Evolutionary conservation across 306 rosid genomes (phyloP).

Genomic region (Arachis hypogaea): DNA sequence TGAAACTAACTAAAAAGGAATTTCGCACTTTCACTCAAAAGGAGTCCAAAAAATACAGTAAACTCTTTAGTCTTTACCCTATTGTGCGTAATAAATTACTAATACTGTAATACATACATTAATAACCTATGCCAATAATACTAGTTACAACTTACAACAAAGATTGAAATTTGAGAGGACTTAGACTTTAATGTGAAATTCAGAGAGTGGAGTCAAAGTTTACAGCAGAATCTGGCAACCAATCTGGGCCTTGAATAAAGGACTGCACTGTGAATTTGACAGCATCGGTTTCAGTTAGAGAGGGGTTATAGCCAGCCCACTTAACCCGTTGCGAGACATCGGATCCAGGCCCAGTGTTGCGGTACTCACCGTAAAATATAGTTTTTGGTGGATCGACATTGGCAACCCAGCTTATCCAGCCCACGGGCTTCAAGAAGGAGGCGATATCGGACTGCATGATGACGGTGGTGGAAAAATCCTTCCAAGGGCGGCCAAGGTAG

Average conservation of each 20-base stretch:
- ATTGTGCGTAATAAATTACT: neutral
- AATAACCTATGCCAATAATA: neutral
- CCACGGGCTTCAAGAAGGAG: slow-evolving; percentile 61
- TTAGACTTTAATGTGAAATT: neutral
- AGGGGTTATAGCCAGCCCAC: slow-evolving; percentile 75
- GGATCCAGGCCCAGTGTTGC: slow-evolving; percentile 69
- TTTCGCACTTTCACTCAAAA: neutral
- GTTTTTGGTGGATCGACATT: slow-evolving; percentile 63
- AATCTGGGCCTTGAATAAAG: slow-evolving; percentile 70
- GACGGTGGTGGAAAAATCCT: slow-evolving; percentile 75
- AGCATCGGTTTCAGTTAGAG: slow-evolving; percentile 53
- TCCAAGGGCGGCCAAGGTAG: slow-evolving; percentile 95
- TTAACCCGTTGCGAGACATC: slow-evolving; percentile 55
- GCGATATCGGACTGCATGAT: slow-evolving; percentile 69
- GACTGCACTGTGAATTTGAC: slow-evolving; percentile 56
- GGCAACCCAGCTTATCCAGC: slow-evolving; percentile 73
- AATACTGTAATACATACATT: neutral
- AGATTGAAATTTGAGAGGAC: neutral
- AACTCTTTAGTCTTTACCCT: neutral
- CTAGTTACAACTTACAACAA: neutral
- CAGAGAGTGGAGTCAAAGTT: slow-evolving; percentile 54
- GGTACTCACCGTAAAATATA: slow-evolving; percentile 78
- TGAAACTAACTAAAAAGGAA: neutral
- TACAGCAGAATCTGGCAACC: slow-evolving; percentile 66
- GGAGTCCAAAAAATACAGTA: neutral